A percentile compares a stretch with the other conserved stretches of the same genome.
Conservation (phyloP, 2,329 filamentous ascomycete genomes). For the Aspergillus eucalypticola region DNA sequence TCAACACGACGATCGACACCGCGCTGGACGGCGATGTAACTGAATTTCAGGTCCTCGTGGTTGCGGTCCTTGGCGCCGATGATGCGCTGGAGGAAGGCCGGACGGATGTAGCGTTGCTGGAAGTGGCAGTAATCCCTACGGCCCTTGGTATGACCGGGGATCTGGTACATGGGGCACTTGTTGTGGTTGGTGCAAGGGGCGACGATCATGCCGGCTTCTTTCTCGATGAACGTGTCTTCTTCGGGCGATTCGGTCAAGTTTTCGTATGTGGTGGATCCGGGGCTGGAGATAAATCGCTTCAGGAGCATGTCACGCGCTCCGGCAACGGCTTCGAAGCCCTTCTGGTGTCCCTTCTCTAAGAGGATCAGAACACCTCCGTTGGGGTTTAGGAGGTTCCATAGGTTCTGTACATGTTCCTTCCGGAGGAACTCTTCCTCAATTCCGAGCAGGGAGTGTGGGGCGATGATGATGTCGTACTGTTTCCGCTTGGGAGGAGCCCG, state of each 20-base stretch:
- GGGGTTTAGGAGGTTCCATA: conserved; percentile 83
- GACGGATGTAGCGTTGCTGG: conserved; percentile 81
- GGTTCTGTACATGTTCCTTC: conserved; percentile 77
- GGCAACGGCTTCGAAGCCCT: conserved; percentile 89
- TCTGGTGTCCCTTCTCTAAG: conserved; percentile 85
- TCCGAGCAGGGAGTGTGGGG: conserved; percentile 77
- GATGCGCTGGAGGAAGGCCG: conserved; percentile 76
- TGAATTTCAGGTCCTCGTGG: conserved; percentile 88
- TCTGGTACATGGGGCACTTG: conserved; percentile 83
- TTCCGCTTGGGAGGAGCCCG: conserved; percentile 63
- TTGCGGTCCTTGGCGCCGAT: conserved; percentile 68
- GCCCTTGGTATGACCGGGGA: conserved; percentile 67
- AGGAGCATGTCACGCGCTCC: conserved; percentile 78
- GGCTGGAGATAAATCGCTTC: conserved; percentile 68
- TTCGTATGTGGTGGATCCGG: conserved; percentile 50
- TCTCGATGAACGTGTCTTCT: conserved; percentile 36
- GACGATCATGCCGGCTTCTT: conserved; percentile 65
- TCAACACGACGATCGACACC: conserved; percentile 62
- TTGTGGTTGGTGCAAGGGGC: conserved; percentile 80
- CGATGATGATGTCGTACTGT: conserved; percentile 85
- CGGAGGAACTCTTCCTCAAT: conserved; percentile 74
- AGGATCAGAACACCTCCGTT: conserved; percentile 84
- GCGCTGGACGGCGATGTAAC: conserved; percentile 81
- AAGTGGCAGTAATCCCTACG: conserved; percentile 93
- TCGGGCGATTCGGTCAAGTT: conserved; percentile 35